A percentile compares a stretch with the other conserved stretches of the same genome.
Conservation (phyloP, 2,329 filamentous ascomycete genomes). For the Stemphylium beticola region DNA sequence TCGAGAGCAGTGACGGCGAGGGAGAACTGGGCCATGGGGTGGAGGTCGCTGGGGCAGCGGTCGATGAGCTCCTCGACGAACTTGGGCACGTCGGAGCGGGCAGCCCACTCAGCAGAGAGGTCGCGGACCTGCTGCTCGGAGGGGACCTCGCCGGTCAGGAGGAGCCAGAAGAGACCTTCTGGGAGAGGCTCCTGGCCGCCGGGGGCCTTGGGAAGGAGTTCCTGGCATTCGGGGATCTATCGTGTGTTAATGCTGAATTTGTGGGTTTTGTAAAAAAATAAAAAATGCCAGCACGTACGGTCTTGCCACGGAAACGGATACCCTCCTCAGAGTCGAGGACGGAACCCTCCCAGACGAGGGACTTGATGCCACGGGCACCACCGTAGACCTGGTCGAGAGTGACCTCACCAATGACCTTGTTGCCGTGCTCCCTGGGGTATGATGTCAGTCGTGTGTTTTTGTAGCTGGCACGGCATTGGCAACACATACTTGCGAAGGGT, state of each 20-base stretch:
- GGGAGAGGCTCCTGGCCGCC: constrained; percentile 96
- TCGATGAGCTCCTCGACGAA: constrained; percentile 99
- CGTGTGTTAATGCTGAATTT: constrained; percentile 28
- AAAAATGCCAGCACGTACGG: constrained; percentile 55
- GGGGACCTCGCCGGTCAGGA: constrained; percentile 96
- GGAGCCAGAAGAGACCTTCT: constrained; percentile 99
- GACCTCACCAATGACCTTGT: constrained; percentile 95
- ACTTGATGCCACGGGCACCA: constrained; percentile 98
- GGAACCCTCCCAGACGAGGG: constrained; percentile 93
- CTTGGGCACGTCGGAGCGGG: constrained; percentile 94
- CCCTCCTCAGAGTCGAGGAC: constrained; percentile 98
- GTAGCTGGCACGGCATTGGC: constrained; percentile 6
- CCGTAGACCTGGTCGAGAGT: constrained; percentile 99
- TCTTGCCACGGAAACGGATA: constrained; percentile 99
- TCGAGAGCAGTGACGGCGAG: constrained; percentile 97
- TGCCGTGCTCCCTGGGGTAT: constrained; percentile 79
- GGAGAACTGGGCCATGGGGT: constrained; percentile 99
- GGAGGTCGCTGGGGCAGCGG: constrained; percentile 97
- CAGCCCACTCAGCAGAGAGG: constrained; percentile 98
- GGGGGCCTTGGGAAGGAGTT: constrained; percentile 94
- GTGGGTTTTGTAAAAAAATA: neutral
- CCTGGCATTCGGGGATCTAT: constrained; percentile 94
- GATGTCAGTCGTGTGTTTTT: constrained; percentile 34
- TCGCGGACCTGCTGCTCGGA: constrained; percentile 98
- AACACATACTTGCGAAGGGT: constrained; percentile 82